Conservation (phyloP, 176 grass and related monocot species). For the Puya raimondii region DNA sequence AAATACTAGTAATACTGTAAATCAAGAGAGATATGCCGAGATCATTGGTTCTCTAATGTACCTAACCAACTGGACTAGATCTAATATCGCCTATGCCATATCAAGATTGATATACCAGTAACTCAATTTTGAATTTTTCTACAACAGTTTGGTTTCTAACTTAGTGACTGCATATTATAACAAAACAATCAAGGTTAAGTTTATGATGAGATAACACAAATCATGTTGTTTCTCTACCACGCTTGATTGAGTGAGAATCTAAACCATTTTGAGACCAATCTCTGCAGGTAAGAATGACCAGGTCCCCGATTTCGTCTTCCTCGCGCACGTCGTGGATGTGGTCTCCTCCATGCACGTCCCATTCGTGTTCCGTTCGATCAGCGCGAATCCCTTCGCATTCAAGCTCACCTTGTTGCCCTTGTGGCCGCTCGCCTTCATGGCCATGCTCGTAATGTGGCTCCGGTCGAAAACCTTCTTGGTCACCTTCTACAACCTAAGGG, state of each 20-base stretch:
- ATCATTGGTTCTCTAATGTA: too few species aligned
- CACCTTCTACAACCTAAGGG: constrained; percentile 19
- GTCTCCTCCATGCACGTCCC: constrained; percentile 16
- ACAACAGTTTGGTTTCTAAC: too few species aligned
- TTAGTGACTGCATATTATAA: too few species aligned
- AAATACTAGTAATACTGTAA: too few species aligned
- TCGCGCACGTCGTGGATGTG: constrained; percentile 18
- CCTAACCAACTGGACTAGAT: too few species aligned
- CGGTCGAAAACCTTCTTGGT: constrained; percentile 21
- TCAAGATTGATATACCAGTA: too few species aligned
- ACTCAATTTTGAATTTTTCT: too few species aligned
- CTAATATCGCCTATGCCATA: too few species aligned
- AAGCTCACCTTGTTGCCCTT: neutral
- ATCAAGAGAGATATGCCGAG: too few species aligned
- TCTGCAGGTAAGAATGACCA: constrained; percentile 14
- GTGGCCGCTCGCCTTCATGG: constrained; percentile 1
- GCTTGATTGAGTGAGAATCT: neutral
- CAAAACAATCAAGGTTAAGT: too few species aligned
- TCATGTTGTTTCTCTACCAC: neutral
- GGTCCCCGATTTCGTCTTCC: constrained; percentile 26
- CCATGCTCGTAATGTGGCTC: constrained; percentile 14
- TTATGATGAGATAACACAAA: neutral
- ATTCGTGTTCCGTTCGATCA: constrained; percentile 3
- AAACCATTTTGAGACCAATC: neutral
- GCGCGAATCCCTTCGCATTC: neutral